phyloP scores from a whole-genome alignment of 495 filamentous ascomycete genomes.

The Daldinia grandis region DNA sequence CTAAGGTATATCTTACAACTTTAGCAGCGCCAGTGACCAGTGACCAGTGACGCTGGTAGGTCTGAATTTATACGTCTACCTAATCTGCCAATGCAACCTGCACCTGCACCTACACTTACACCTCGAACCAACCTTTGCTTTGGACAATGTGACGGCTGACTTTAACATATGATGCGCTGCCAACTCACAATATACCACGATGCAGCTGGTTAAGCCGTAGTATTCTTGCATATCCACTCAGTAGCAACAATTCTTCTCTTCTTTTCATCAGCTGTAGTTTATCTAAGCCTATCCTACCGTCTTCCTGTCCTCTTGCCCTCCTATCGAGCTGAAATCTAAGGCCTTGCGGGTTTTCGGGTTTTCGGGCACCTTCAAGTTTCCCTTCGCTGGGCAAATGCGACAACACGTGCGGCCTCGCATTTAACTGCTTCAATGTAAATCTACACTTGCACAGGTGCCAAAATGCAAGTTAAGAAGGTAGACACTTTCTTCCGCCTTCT shows the following conservation, averaged over 20 bases:
- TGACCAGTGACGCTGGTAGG: background rate
- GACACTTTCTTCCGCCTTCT: background rate
- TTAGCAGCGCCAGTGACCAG: slow-evolving; percentile 2
- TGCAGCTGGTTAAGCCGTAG: slow-evolving; percentile 6
- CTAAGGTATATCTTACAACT: background rate
- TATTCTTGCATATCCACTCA: background rate
- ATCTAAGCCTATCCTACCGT: background rate
- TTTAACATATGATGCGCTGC: slow-evolving; percentile 34
- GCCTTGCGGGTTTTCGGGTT: slow-evolving; percentile 27
- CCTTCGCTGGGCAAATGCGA: slow-evolving; percentile 34
- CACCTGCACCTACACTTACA: background rate
- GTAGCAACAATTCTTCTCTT: slow-evolving; percentile 4
- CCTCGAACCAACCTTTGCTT: slow-evolving; percentile 7
- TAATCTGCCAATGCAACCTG: background rate
- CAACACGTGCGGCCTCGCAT: slow-evolving; percentile 12
- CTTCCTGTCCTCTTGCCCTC: background rate
- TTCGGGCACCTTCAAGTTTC: slow-evolving; percentile 24
- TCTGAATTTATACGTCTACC: background rate
- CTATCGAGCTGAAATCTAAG: background rate
- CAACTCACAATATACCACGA: slow-evolving; percentile 27
- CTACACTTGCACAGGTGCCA: slow-evolving; percentile 3
- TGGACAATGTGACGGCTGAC: slow-evolving; percentile 31
- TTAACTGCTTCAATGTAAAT: slow-evolving; percentile 18
- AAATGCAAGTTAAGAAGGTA: slow-evolving; percentile 42
- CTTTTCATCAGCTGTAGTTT: slow-evolving; percentile 5